A percentile compares a stretch with the other conserved stretches of the same genome.
Evolutionary conservation across 495 filamentous ascomycete species (phyloP).

Genomic region (Neurospora sp.): DNA sequence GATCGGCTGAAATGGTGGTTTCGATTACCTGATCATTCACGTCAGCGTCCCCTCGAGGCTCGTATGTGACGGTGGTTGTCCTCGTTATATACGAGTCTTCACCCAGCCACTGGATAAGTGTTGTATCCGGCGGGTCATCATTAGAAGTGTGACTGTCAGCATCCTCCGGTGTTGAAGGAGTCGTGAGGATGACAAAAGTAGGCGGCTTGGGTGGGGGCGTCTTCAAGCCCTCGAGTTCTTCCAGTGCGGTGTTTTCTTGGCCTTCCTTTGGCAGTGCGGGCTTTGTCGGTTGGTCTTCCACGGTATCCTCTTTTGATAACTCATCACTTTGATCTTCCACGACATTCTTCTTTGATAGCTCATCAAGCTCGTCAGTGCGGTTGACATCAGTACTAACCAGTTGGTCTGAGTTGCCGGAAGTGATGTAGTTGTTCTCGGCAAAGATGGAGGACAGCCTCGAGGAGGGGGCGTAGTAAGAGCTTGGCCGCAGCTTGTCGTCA

Average conservation of each 20-base stretch:
- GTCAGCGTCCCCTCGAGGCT: constrained; percentile 20
- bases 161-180: background rate
- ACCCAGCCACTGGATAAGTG: constrained; percentile 23
- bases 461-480: background rate
- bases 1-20: constrained; percentile 28
- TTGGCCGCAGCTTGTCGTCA: background rate
- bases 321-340: background rate
- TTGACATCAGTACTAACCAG: background rate
- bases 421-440: background rate
- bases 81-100: constrained; percentile 29
- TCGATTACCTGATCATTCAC: constrained; percentile 21
- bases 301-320: background rate
- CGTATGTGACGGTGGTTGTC: constrained; percentile 24
- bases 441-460: background rate
- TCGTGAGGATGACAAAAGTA: background rate
- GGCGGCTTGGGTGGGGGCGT: background rate
- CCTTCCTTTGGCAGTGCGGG: background rate
- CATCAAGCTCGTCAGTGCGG: background rate
- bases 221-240: background rate
- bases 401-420: background rate
- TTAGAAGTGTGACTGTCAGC: background rate
- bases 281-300: background rate
- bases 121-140: background rate
- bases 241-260: background rate
- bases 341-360: background rate